Base-by-base conservation (phyloP, 73 alveolate species). In the Symbiodinium natans region DNA sequence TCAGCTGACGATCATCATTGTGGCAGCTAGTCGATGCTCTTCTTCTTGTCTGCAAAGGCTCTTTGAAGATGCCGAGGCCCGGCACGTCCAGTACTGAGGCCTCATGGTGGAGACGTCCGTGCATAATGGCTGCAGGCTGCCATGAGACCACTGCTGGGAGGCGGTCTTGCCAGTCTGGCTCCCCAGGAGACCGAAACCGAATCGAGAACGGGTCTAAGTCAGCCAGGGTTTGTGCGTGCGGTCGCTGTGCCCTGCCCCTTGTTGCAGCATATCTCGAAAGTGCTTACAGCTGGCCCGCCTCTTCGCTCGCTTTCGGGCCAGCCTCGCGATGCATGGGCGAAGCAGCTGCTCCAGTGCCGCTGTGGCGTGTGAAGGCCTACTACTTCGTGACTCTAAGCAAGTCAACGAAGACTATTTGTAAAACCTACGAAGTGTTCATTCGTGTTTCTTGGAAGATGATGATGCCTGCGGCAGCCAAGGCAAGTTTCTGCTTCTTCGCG, bases 401-500 rank as follows among this genome's bases (percentile, higher is more conserved):
- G 80, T 9, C 19, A 25, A 9, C 59, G 59, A 13, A 46, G 59
- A 46, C 59, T 13, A 6, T 46, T 13, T n/a, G n/a, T n/a, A n/a
- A n/a, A 29, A 52, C 68, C 0, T 9, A 52, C 3, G 0, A 19
- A 10, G 2, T 4, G 21, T 52, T 13, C 2, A 52, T 21, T 52
- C 68, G 21, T 52, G 29, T 52, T 21, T 10, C 21, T 10, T 52
- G 68, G 0, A 5, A 52, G 71, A 52, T 11, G 15, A 21, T 29
- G 19, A 43, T 8, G 74, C 15, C 77, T 63, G 17, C 11, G 80
- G 27, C 2, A 3, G 80, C 80, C 36, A 3, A 63, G 80, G 80
- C 96, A n/a, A 90, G 96, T 77, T 90, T 90, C 75, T 40, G 86
- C 31, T 90, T 90, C 88, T 90, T 90, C 39, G 96, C 96, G 21